Evolutionary conservation across 768 basidiomycete species (phyloP).

Genomic region (Pisolithus albus): DNA sequence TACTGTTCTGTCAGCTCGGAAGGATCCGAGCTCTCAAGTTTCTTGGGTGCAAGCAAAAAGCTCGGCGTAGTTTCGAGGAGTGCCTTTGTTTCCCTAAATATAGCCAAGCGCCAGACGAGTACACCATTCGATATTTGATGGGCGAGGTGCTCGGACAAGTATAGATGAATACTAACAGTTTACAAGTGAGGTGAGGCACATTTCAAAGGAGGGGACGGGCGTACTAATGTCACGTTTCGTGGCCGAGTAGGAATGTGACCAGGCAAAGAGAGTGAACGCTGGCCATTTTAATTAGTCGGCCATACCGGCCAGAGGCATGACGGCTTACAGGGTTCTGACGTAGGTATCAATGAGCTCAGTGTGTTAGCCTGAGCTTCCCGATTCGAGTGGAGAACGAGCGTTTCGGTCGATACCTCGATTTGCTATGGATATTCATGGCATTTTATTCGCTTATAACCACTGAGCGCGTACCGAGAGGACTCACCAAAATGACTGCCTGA

Average conservation of each 20-base stretch:
- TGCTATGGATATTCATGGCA: conserved; percentile 34
- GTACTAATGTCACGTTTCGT: conserved; percentile 55
- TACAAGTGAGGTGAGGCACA: not conserved
- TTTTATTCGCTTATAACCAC: not conserved
- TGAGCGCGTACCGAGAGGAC: conserved; percentile 16
- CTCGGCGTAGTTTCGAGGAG: conserved; percentile 40
- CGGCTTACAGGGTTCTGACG: conserved; percentile 47
- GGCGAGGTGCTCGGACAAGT: conserved; percentile 79
- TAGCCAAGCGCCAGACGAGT: conserved; percentile 63
- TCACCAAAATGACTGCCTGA: conserved; percentile 60
- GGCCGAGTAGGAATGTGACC: conserved; percentile 42
- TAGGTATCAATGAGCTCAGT: conserved; percentile 45
- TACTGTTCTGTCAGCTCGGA: conserved; percentile 59
- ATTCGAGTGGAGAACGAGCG: conserved; percentile 40
- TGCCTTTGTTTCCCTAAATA: conserved; percentile 51
- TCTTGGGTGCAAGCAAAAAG: conserved; percentile 43
- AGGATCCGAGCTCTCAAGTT: conserved; percentile 81
- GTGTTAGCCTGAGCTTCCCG: conserved; percentile 35
- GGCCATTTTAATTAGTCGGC: not conserved
- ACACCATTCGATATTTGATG: conserved; percentile 84
- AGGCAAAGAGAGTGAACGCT: conserved; percentile 63
- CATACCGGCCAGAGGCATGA: not conserved
- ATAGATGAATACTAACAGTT: conserved; percentile 73
- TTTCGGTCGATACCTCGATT: conserved; percentile 61
- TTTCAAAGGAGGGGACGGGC: conserved; percentile 11